Conservation (phyloP, 2,329 filamentous ascomycete genomes). For the Pyrenophora seminiperda region DNA sequence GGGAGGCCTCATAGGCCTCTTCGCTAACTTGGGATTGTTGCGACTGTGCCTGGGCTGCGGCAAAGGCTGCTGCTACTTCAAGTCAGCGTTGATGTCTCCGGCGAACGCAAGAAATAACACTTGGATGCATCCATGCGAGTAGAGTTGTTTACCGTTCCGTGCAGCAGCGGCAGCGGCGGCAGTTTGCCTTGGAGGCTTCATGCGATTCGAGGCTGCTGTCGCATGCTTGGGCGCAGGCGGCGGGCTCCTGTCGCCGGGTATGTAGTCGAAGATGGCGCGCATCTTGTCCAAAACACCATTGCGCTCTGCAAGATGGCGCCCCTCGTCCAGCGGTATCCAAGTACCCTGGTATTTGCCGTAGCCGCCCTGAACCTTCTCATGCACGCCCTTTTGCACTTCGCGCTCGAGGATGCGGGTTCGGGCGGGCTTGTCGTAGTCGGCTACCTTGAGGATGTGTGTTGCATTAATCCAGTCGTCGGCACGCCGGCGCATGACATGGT, state of each 20-base stretch:
- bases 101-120: conserved; percentile 10
- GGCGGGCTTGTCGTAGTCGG: conserved; percentile 95
- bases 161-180: conserved; percentile 58
- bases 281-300: conserved; percentile 87
- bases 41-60: conserved; percentile 38
- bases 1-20: conserved; percentile 69
- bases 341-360: conserved; percentile 99
- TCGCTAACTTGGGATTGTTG: conserved; percentile 53
- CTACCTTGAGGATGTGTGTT: conserved; percentile 97
- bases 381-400: conserved; percentile 93
- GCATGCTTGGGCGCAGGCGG: conserved; percentile 93
- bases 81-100: conserved; percentile 6
- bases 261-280: conserved; percentile 85
- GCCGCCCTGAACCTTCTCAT: conserved; percentile 97
- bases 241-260: conserved; percentile 82
- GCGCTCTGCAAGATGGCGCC: conserved; percentile 79
- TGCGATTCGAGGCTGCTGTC: conserved; percentile 70
- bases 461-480: conserved; percentile 98
- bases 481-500: conserved; percentile 95
- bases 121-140: conserved; percentile 40
- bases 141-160: conserved; percentile 35
- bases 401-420: conserved; percentile 93
- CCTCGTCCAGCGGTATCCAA: conserved; percentile 89
- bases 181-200: conserved; percentile 73
- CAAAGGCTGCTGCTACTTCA: conserved; percentile 23